phyloP scores from a whole-genome alignment of 1,284 basidiomycete species.

The Fomitopsis pinicola region DNA sequence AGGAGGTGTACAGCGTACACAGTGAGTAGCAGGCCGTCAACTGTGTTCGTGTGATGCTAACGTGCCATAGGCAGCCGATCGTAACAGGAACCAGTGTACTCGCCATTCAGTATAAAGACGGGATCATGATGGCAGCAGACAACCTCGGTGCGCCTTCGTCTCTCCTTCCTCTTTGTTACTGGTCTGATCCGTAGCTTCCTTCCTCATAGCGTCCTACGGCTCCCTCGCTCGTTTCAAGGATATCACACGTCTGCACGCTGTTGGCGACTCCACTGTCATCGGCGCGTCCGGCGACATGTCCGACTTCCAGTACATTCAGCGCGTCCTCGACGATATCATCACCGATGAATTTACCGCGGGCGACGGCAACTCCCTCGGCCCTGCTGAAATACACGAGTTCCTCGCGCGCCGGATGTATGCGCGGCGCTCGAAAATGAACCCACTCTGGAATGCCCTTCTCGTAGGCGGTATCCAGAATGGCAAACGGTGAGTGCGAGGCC shows the following conservation, averaged over 20 bases:
- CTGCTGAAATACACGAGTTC: conserved; percentile 92
- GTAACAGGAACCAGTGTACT: conserved; percentile 97
- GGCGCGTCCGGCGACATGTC: conserved; percentile 97
- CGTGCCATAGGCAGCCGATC: conserved; percentile 73
- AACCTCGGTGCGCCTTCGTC: conserved; percentile 67
- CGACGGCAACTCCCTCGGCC: conserved; percentile 85
- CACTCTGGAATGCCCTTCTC: conserved; percentile 93
- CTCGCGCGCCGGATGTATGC: conserved; percentile 90
- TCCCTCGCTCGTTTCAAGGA: conserved; percentile 98
- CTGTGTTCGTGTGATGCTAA: not conserved
- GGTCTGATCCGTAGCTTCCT: not conserved
- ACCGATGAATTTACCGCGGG: conserved; percentile 77
- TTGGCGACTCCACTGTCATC: conserved; percentile 83
- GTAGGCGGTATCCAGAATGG: conserved; percentile 91
- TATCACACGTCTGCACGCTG: conserved; percentile 80
- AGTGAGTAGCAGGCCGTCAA: conserved; percentile 41
- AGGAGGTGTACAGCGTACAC: conserved; percentile 69
- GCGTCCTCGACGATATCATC: conserved; percentile 67
- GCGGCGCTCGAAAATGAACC: conserved; percentile 86
- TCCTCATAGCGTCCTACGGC: conserved; percentile 83
- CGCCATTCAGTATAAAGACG: conserved; percentile 92
- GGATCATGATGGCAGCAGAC: conserved; percentile 99
- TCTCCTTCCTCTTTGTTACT: not conserved
- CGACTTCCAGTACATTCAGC: conserved; percentile 94
- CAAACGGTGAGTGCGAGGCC: conserved; percentile 46